phyloP scores from a whole-genome alignment of 73 alveolate genomes.

The Stentor roeselii region DNA sequence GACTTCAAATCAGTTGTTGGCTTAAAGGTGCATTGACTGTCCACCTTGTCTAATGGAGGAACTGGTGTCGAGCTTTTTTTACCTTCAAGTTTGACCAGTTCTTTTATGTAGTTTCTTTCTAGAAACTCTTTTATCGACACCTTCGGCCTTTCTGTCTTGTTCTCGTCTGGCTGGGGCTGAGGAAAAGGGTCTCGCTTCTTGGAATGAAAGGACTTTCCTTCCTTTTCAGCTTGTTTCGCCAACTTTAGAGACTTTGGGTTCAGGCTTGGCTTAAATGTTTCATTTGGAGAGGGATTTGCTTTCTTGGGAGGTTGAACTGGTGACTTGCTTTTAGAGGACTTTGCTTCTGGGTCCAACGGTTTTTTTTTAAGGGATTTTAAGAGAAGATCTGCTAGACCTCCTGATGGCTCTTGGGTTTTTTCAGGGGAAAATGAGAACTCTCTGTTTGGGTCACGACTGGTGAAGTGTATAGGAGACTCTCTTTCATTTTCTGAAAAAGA shows the following conservation, averaged over 20 bases:
- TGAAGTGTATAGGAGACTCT: too few species aligned
- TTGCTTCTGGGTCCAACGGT: neutral
- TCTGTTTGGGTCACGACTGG: too few species aligned
- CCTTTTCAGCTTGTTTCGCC: conserved; percentile 19
- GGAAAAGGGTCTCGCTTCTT: neutral
- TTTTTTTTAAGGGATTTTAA: too few species aligned
- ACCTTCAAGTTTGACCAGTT: neutral
- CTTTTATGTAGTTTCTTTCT: neutral
- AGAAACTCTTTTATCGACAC: conserved; percentile 1
- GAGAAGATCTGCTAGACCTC: neutral
- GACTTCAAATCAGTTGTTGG: neutral
- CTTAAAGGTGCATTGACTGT: conserved; percentile 11
- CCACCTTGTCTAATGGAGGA: neutral
- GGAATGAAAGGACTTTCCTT: neutral
- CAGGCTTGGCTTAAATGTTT: neutral
- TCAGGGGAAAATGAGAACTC: conserved; percentile 9
- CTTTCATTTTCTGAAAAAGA: too few species aligned
- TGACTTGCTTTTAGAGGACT: neutral
- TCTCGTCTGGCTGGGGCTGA: conserved; percentile 17
- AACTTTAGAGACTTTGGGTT: conserved; percentile 1
- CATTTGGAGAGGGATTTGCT: neutral
- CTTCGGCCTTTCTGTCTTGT: neutral
- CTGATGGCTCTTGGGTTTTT: neutral
- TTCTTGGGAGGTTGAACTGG: neutral
- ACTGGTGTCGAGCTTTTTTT: neutral